Percentiles rank a stretch among this genome's conserved stretches.
Conservation (phyloP, 768 basidiomycete species). For the Termitomyces sp. region DNA sequence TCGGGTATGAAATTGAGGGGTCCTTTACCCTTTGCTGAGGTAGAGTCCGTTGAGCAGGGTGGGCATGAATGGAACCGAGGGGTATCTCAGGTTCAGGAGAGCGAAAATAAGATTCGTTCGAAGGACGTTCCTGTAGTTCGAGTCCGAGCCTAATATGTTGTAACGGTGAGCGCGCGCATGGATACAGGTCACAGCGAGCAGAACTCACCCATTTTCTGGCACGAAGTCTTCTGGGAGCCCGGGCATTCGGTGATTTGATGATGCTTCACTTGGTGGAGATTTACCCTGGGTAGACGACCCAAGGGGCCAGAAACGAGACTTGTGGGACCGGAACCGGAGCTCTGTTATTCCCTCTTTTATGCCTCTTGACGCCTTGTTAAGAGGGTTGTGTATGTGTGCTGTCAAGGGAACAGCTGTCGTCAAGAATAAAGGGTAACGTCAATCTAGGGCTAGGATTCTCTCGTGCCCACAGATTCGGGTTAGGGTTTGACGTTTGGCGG, state of each 20-base stretch:
- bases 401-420: neutral
- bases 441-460: neutral
- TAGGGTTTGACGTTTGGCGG: neutral
- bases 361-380: neutral
- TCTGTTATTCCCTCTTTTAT: neutral
- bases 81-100: neutral
- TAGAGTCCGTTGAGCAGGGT: neutral
- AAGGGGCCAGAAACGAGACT: conserved; percentile 1
- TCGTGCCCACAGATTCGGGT: conserved; percentile 8
- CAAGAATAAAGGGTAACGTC: neutral
- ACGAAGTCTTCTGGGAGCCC: neutral
- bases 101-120: neutral
- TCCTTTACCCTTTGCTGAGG: neutral
- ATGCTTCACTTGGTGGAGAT: neutral
- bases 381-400: neutral
- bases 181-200: too few relatives aligned
- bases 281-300: neutral
- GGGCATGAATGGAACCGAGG: neutral
- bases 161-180: neutral
- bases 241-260: neutral
- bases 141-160: conserved; percentile 2
- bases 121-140: neutral
- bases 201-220: conserved; percentile 8
- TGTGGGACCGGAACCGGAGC: neutral
- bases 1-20: neutral